Evolutionary conservation across 352 stramenopile species (phyloP).

Genomic region (Blastocystis sp.): DNA sequence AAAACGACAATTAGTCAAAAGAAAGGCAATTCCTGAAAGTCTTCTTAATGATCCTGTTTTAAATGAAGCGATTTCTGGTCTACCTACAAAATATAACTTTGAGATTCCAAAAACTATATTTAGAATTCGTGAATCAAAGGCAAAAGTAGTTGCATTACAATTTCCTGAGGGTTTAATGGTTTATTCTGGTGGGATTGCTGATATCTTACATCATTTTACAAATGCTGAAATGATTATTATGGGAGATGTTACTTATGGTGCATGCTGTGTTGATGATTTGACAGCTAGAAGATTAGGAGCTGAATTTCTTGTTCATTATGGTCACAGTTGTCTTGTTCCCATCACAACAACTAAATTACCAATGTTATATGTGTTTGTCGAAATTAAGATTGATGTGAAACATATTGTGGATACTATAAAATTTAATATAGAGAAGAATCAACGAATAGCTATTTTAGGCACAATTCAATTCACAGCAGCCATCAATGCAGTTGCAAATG

Average conservation of each 20-base stretch:
- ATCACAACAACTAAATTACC: conserved; percentile 79
- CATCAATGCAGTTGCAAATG: conserved; percentile 57
- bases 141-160: conserved; percentile 78
- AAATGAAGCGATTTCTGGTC: conserved; percentile 61
- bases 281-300: conserved; percentile 73
- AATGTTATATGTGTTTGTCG: conserved; percentile 97
- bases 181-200: conserved; percentile 79
- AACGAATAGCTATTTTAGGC: conserved; percentile 62
- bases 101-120: conserved; percentile 89
- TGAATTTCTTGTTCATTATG: conserved; percentile 97
- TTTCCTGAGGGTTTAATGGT: conserved; percentile 92
- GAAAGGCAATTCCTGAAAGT: conserved; percentile 53
- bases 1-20: conserved; percentile 6
- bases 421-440: conserved; percentile 20
- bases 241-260: conserved; percentile 93
- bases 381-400: conserved; percentile 87
- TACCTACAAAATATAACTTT: conserved; percentile 95
- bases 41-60: conserved; percentile 64
- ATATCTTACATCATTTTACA: conserved; percentile 86
- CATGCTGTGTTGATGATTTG: conserved; percentile 97
- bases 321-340: conserved; percentile 91
- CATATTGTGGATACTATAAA: conserved; percentile 51
- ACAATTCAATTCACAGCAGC: conserved; percentile 80
- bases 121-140: conserved; percentile 65
- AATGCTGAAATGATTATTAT: conserved; percentile 70